Evolutionary conservation across 2,329 filamentous ascomycete genomes (phyloP).

Genomic region (Cladobotryum mycophilum): DNA sequence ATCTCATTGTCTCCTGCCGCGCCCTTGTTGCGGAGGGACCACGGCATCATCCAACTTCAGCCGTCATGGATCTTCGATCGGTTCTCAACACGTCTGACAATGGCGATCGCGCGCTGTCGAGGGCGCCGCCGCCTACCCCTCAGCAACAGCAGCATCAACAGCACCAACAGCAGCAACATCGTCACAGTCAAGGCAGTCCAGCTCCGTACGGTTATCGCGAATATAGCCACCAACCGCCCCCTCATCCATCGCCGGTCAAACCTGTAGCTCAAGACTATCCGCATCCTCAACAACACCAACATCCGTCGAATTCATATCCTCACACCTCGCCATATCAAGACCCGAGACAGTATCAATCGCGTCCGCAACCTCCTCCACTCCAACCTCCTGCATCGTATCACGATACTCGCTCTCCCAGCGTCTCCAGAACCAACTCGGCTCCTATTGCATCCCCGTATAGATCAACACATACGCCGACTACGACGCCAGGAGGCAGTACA

Average conservation of each 20-base stretch:
- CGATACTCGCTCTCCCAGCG: conserved; percentile 46
- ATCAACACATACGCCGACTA: conserved; percentile 39
- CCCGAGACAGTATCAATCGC: conserved; percentile 37
- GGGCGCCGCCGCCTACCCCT: conserved; percentile 25
- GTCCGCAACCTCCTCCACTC: conserved; percentile 38
- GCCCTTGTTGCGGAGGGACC: neutral
- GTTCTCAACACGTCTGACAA: conserved; percentile 50
- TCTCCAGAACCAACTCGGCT: conserved; percentile 25
- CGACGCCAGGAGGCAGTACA: conserved; percentile 31
- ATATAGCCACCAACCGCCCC: conserved; percentile 33
- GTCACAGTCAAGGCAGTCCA: conserved; percentile 36
- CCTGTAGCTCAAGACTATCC: conserved; percentile 41
- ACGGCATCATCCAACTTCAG: neutral
- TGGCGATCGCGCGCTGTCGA: conserved; percentile 32
- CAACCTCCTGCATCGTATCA: conserved; percentile 39
- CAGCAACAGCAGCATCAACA: conserved; percentile 26
- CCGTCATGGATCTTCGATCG: conserved; percentile 45
- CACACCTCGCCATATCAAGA: conserved; percentile 34
- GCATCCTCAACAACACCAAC: conserved; percentile 18
- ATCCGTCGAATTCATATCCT: conserved; percentile 28
- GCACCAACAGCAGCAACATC: conserved; percentile 32
- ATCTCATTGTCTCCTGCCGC: conserved; percentile 10
- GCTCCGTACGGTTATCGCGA: conserved; percentile 45
- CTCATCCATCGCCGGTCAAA: conserved; percentile 43
- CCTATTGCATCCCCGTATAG: conserved; percentile 42